These are phyloP conservation scores for Potentilla sterilis DNA, from an alignment of 306 rosid genomes.

Conservation along the genomic window DNA sequence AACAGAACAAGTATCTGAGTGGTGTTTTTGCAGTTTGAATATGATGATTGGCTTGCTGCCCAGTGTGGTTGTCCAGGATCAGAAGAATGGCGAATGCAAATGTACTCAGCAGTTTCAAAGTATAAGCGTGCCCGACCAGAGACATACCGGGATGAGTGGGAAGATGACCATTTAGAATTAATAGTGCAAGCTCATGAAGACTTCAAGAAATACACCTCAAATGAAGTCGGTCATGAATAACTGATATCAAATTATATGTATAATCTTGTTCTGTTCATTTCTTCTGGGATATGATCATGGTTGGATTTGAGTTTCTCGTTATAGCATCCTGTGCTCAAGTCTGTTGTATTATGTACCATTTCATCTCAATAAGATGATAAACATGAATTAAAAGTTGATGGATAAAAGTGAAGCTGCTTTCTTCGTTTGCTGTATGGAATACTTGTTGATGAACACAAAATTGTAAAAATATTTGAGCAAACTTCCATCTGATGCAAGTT, in stretches of 20 bases:
- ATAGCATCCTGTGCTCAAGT: neutral
- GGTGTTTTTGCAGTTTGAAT: conserved; percentile 49
- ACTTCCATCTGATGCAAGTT: neutral
- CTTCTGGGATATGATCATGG: neutral
- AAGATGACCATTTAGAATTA: conserved; percentile 47
- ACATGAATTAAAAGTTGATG: neutral
- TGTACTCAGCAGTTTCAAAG: conserved; percentile 32
- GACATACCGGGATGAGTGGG: conserved; percentile 69
- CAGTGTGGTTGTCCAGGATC: conserved; percentile 41
- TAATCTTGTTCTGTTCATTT: neutral
- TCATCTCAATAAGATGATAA: neutral
- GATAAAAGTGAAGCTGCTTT: neutral
- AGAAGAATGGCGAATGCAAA: conserved; percentile 64
- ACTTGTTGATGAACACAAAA: neutral
- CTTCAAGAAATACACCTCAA: conserved; percentile 21
- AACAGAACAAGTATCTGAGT: neutral
- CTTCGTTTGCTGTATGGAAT: neutral
- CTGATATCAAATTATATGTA: neutral
- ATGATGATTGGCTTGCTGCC: conserved; percentile 55
- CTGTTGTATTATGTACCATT: neutral
- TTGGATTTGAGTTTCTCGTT: too few species aligned
- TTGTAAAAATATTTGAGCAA: too few species aligned
- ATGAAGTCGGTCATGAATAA: neutral
- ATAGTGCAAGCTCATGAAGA: conserved; percentile 47
- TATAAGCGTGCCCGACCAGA: conserved; percentile 30